Evolutionary conservation across 352 stramenopile species (phyloP).

Genomic region (Pythium biforme): DNA sequence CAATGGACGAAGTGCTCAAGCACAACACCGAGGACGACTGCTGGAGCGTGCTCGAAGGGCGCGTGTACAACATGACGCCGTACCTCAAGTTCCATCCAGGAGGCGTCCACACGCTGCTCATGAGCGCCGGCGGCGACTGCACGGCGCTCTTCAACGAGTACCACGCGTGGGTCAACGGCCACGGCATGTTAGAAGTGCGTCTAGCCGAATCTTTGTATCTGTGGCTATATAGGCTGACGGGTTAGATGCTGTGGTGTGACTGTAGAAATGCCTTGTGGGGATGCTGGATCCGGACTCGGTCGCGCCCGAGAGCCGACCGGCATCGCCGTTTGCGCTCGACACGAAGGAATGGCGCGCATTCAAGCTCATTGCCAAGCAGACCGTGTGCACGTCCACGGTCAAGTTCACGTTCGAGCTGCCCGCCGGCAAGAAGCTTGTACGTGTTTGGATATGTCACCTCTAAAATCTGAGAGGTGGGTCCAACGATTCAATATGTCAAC

Average conservation of each 20-base stretch:
- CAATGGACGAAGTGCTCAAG: conserved; percentile 78
- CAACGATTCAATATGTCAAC: not conserved
- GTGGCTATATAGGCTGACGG: too few relatives aligned
- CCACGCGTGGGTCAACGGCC: conserved; percentile 94
- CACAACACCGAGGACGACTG: conserved; percentile 91
- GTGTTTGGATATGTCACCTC: conserved; percentile 1
- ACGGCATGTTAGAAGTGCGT: conserved; percentile 81
- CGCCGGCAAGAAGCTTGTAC: conserved; percentile 52
- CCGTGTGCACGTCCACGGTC: conserved; percentile 51
- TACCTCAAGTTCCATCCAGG: conserved; percentile 98
- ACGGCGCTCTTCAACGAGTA: conserved; percentile 97
- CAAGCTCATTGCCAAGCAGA: conserved; percentile 54
- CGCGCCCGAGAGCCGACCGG: conserved; percentile 28
- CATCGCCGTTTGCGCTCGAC: conserved; percentile 48
- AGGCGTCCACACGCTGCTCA: conserved; percentile 92
- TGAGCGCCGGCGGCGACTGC: conserved; percentile 91
- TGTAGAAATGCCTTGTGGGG: conserved; percentile 77
- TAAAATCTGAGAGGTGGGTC: too few relatives aligned
- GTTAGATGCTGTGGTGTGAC: not conserved
- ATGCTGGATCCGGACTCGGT: conserved; percentile 59
- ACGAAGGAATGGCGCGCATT: conserved; percentile 68
- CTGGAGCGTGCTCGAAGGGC: conserved; percentile 91
- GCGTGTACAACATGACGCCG: conserved; percentile 94
- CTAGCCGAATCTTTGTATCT: too few relatives aligned
- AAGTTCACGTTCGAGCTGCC: conserved; percentile 82